Evolutionary conservation across 495 filamentous ascomycete genomes (phyloP).

Genomic region (Neurospora sp.): DNA sequence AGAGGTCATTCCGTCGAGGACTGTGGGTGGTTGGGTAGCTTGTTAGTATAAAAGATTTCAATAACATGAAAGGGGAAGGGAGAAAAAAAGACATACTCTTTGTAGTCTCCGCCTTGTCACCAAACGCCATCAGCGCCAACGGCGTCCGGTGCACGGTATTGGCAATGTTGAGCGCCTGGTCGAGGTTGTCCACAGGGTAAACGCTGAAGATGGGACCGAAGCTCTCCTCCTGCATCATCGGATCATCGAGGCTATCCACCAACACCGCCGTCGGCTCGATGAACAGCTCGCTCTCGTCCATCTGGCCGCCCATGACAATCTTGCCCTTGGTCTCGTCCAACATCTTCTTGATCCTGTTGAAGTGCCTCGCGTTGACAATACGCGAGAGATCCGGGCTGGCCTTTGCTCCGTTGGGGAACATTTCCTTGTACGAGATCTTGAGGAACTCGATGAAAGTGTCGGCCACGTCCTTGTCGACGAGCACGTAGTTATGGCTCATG

Average conservation of each 20-base stretch:
- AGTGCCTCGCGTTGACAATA: conserved; percentile 70
- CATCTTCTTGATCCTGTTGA: conserved; percentile 79
- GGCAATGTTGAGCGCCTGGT: conserved; percentile 71
- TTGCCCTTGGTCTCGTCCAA: conserved; percentile 71
- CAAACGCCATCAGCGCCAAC: conserved; percentile 76
- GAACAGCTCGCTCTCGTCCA: conserved; percentile 66
- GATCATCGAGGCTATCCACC: conserved; percentile 64
- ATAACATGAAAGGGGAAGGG: neutral
- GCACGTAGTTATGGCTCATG: conserved; percentile 77
- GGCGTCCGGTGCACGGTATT: conserved; percentile 71
- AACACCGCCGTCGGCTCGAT: conserved; percentile 81
- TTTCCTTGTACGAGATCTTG: conserved; percentile 60
- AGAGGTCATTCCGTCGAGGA: conserved; percentile 56
- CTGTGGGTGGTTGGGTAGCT: conserved; percentile 22
- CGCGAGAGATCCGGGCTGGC: conserved; percentile 62
- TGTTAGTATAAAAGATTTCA: conserved; percentile 11
- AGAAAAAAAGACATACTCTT: conserved; percentile 37
- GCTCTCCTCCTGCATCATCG: conserved; percentile 68
- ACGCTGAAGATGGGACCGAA: conserved; percentile 87
- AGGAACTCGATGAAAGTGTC: conserved; percentile 64
- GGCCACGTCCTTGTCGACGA: conserved; percentile 67
- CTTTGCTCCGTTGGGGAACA: conserved; percentile 75
- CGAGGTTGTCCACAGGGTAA: conserved; percentile 60
- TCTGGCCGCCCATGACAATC: conserved; percentile 74
- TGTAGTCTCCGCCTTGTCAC: conserved; percentile 60